Percentiles rank a stretch among this genome's conserved stretches.
Evolutionary conservation across 441 rosid species (phyloP).

Genomic region (Dalechampia spathulata): DNA sequence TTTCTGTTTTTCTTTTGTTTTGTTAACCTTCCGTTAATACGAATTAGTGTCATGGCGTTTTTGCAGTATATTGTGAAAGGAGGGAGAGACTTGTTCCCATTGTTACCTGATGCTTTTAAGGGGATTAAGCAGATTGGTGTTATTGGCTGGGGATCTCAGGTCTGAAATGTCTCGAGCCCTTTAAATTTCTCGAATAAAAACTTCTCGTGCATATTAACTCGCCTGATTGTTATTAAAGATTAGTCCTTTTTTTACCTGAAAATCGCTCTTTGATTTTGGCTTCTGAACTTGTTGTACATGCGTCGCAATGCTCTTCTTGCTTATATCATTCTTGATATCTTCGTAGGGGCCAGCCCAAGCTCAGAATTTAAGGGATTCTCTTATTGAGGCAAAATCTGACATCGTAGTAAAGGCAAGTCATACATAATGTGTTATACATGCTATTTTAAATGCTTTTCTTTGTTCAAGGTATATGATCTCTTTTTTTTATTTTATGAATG

Average conservation of each 20-base stretch:
- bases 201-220: too few relatives aligned
- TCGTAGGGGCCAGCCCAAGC: slow-evolving; percentile 90
- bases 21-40: not conserved
- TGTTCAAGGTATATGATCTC: not conserved
- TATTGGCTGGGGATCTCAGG: slow-evolving; percentile 97
- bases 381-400: slow-evolving; percentile 73
- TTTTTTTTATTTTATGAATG: accelerated
- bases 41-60: not conserved
- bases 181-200: too few relatives aligned
- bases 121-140: slow-evolving; percentile 94
- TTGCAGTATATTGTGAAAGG: slow-evolving; percentile 55
- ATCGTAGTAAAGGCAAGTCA: slow-evolving; percentile 59
- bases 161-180: not conserved
- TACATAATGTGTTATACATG: not conserved
- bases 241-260: too few relatives aligned
- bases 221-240: too few relatives aligned
- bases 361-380: slow-evolving; percentile 87
- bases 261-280: too few relatives aligned
- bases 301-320: too few relatives aligned
- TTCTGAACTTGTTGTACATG: too few relatives aligned
- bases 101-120: slow-evolving; percentile 73
- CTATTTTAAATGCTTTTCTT: not conserved
- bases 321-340: not conserved
- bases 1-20: not conserved
- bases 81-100: slow-evolving; percentile 75